A percentile compares a stretch with the other conserved stretches of the same genome.
phyloP scores from a whole-genome alignment of 2,329 filamentous ascomycete genomes.

The Pseudogymnoascus sp. region DNA sequence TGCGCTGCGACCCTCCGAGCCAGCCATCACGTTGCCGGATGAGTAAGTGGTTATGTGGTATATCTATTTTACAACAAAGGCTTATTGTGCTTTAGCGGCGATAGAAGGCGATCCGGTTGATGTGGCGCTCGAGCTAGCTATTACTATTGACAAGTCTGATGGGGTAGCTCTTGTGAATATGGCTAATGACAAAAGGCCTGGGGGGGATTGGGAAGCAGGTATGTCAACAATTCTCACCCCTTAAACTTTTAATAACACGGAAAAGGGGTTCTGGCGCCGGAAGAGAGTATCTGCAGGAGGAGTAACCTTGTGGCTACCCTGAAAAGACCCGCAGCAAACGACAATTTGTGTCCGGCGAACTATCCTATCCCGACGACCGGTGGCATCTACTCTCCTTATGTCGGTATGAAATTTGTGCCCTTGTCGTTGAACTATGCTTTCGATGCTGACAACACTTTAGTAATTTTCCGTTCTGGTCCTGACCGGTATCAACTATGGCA shows the following conservation, averaged over 20 bases:
- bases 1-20: slow-evolving; percentile 13
- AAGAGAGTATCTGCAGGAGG: slow-evolving; percentile 65
- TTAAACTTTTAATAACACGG: slow-evolving; percentile 12
- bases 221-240: slow-evolving; percentile 18
- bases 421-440: background rate
- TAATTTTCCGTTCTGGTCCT: slow-evolving; percentile 61
- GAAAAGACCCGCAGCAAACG: slow-evolving; percentile 47
- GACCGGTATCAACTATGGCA: slow-evolving; percentile 52
- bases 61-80: background rate
- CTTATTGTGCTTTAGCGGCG: slow-evolving; percentile 30
- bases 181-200: slow-evolving; percentile 67
- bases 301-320: slow-evolving; percentile 65
- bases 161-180: slow-evolving; percentile 60
- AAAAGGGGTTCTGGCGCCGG: slow-evolving; percentile 48
- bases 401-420: slow-evolving; percentile 40
- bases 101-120: slow-evolving; percentile 50
- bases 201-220: slow-evolving; percentile 70
- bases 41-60: background rate
- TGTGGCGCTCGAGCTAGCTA: slow-evolving; percentile 49
- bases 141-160: slow-evolving; percentile 27
- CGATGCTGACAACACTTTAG: slow-evolving; percentile 27
- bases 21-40: slow-evolving; percentile 13
- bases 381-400: slow-evolving; percentile 60
- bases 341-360: slow-evolving; percentile 38
- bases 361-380: slow-evolving; percentile 65